Evolutionary conservation across 106 monocot species (phyloP).

Genomic region (Amphibolis antarctica): DNA sequence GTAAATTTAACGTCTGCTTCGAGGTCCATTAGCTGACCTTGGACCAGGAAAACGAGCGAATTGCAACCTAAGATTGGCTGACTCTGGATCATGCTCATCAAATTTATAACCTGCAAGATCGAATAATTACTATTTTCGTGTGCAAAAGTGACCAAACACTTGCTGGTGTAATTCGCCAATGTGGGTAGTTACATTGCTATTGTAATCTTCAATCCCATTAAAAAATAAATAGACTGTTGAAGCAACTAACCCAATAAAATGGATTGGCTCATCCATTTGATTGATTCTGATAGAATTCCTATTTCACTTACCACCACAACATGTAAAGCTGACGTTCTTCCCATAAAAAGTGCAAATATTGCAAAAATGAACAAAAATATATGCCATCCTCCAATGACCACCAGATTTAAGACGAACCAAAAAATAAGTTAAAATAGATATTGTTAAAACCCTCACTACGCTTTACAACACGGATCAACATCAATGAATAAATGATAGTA

Average conservation of each 20-base stretch:
- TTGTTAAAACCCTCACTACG: too few relatives aligned
- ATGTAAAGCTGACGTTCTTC: not conserved
- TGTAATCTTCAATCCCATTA: too few relatives aligned
- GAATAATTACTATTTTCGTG: conserved; percentile 11
- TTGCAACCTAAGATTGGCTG: conserved; percentile 26
- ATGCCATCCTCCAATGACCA: too few relatives aligned
- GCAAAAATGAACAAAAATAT: too few relatives aligned
- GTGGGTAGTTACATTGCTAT: too few relatives aligned
- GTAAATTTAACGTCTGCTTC: conserved; percentile 18
- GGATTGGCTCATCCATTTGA: not conserved
- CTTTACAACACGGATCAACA: too few relatives aligned
- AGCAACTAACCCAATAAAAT: not conserved
- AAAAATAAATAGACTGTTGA: not conserved
- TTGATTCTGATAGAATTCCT: not conserved
- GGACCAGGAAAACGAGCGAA: conserved; percentile 31
- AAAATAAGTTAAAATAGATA: too few relatives aligned
- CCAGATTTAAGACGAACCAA: too few relatives aligned
- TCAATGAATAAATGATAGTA: too few relatives aligned
- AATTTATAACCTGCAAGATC: conserved; percentile 32
- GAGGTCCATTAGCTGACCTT: conserved; percentile 21
- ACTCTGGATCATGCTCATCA: conserved; percentile 22
- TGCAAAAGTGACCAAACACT: conserved; percentile 2
- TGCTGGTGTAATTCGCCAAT: not conserved
- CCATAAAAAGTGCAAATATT: not conserved
- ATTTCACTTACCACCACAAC: not conserved